phyloP scores from a whole-genome alignment of 1,284 basidiomycete genomes.

The Thelephora terrestris region DNA sequence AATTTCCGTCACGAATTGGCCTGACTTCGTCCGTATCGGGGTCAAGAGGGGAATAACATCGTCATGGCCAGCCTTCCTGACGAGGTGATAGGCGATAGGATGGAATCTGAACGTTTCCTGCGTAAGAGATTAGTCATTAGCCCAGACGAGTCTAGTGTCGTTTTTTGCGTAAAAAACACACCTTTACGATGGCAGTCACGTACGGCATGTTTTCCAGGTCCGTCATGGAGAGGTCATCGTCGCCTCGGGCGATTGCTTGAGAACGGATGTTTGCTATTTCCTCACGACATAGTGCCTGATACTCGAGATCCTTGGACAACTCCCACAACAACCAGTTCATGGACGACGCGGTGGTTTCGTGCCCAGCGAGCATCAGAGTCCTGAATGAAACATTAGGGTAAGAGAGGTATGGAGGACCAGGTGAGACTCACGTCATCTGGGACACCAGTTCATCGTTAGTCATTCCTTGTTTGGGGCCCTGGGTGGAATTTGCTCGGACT shows the following conservation, averaged over 20 bases:
- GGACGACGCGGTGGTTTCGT: conserved; percentile 17
- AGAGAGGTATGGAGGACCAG: not conserved
- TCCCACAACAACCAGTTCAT: conserved; percentile 22
- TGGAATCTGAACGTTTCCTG: conserved; percentile 32
- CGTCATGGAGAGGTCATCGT: conserved; percentile 16
- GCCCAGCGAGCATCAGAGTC: conserved; percentile 17
- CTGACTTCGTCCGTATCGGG: conserved; percentile 24
- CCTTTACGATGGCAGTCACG: conserved; percentile 5
- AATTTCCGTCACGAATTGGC: conserved; percentile 23
- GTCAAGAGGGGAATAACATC: conserved; percentile 30
- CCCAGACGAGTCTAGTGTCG: not conserved
- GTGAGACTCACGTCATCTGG: conserved; percentile 17
- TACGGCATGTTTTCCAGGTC: conserved; percentile 24
- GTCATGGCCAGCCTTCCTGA: conserved; percentile 22
- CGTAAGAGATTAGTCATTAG: not conserved
- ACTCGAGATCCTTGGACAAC: conserved; percentile 18
- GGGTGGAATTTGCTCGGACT: conserved; percentile 17
- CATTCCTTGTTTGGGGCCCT: conserved; percentile 14
- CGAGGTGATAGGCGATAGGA: conserved; percentile 22
- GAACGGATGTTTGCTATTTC: conserved; percentile 18
- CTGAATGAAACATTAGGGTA: conserved; percentile 6
- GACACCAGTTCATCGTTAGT: conserved; percentile 20
- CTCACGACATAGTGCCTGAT: conserved; percentile 18
- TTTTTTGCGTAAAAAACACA: not conserved
- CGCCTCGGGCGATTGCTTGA: conserved; percentile 14